Percentiles rank a stretch among this genome's conserved stretches.
These are phyloP conservation scores for Blastocystis sp. DNA, from an alignment of 352 stramenopile genomes.

Conservation along the genomic window DNA sequence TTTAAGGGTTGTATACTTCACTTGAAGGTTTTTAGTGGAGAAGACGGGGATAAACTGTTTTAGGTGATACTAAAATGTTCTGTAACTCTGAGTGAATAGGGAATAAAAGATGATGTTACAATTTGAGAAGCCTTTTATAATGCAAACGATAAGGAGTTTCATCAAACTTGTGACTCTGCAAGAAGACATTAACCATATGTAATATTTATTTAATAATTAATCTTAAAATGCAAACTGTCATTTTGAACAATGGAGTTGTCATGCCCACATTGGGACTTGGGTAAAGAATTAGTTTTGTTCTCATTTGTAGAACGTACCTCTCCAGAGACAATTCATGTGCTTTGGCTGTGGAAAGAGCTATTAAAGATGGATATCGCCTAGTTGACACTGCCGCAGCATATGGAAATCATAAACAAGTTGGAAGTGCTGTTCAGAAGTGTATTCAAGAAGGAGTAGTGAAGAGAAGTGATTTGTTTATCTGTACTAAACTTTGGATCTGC, in stretches of 20 bases:
- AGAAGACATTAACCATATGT: too few relatives aligned
- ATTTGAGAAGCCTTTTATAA: too few relatives aligned
- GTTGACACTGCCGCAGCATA: slow-evolving; percentile 77
- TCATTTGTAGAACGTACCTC: neutral
- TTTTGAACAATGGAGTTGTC: slow-evolving; percentile 47
- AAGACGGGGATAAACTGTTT: too few relatives aligned
- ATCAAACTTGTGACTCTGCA: too few relatives aligned
- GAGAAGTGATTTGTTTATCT: slow-evolving; percentile 68
- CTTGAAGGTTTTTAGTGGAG: too few relatives aligned
- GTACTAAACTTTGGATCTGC: slow-evolving; percentile 70
- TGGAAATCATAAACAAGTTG: slow-evolving; percentile 75
- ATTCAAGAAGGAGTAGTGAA: slow-evolving; percentile 62
- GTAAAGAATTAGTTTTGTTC: neutral
- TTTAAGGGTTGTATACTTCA: too few relatives aligned
- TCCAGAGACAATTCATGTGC: neutral
- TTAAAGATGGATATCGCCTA: slow-evolving; percentile 72
- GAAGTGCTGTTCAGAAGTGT: slow-evolving; percentile 71
- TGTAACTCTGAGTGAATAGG: too few relatives aligned
- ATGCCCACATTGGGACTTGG: slow-evolving; percentile 56
- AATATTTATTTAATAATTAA: too few relatives aligned
- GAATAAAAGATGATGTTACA: too few relatives aligned
- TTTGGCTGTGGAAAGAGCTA: slow-evolving; percentile 70
- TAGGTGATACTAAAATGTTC: too few relatives aligned
- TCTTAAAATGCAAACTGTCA: neutral
- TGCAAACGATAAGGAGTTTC: too few relatives aligned